Conservation (phyloP, 345 rosid genomes). For the Rhodamnia argentea region DNA sequence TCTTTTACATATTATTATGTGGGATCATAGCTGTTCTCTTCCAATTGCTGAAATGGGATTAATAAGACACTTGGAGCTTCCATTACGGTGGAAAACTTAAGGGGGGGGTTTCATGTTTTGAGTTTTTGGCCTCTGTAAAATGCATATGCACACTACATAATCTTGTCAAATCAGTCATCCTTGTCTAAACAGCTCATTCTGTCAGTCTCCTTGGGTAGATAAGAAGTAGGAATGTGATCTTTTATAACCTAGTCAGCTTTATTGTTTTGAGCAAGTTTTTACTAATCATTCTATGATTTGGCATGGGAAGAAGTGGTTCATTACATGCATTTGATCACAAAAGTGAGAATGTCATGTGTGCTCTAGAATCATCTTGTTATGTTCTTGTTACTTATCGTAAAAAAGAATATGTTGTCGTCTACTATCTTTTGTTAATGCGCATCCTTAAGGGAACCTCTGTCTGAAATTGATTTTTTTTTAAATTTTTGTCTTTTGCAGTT, state of each 20-base stretch:
- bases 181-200: not conserved
- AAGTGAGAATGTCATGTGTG: not conserved
- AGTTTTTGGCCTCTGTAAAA: not conserved
- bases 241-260: not conserved
- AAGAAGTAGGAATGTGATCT: not conserved
- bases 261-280: not conserved
- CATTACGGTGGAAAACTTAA: not conserved
- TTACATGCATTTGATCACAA: not conserved
- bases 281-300: not conserved
- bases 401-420: not conserved
- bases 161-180: not conserved
- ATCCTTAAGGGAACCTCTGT: not conserved
- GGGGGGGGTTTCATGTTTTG: not conserved
- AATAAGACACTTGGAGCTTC: not conserved
- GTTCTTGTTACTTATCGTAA: not conserved
- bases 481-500: slow-evolving; percentile 29
- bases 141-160: not conserved
- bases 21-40: not conserved
- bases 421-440: not conserved
- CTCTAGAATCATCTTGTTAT: not conserved
- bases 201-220: not conserved
- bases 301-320: not conserved
- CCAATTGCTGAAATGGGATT: not conserved
- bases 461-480: not conserved
- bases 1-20: not conserved